phyloP scores from a whole-genome alignment of 1,284 basidiomycete species.

The Macrocystidia cucumis region DNA sequence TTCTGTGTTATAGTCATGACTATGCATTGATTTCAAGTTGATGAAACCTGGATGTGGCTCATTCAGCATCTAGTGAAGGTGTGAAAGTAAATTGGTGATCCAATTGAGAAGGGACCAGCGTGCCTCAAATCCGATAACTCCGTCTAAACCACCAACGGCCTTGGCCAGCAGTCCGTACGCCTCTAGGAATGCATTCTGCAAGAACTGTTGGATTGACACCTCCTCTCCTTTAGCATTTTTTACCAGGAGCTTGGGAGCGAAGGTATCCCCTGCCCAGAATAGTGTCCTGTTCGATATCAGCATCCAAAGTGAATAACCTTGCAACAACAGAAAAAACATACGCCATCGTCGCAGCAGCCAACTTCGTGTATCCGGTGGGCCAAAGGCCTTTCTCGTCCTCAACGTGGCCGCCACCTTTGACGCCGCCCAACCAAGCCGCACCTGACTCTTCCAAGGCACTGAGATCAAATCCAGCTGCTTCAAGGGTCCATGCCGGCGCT shows the following conservation, averaged over 20 bases:
- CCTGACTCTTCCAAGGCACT: constrained; percentile 69
- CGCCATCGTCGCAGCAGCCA: constrained; percentile 86
- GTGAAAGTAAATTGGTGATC: constrained; percentile 1
- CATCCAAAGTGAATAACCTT: constrained; percentile 8
- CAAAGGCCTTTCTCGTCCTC: constrained; percentile 77
- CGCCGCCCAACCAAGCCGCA: constrained; percentile 79
- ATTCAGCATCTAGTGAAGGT: constrained; percentile 70
- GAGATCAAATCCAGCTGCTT: constrained; percentile 75
- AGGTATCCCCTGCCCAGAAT: constrained; percentile 87
- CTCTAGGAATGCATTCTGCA: constrained; percentile 79
- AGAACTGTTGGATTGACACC: constrained; percentile 71
- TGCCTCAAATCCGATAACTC: constrained; percentile 88
- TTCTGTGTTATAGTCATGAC: constrained; percentile 92
- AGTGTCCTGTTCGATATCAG: constrained; percentile 44
- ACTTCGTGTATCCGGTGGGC: constrained; percentile 89
- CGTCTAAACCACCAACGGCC: constrained; percentile 66
- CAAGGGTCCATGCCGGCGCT: constrained; percentile 88
- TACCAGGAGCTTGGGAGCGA: constrained; percentile 68
- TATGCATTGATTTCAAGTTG: constrained; percentile 74
- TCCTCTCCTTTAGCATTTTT: constrained; percentile 37
- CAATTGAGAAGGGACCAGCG: neutral
- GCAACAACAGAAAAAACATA: constrained; percentile 28
- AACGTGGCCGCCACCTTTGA: constrained; percentile 64
- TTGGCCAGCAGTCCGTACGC: constrained; percentile 70
- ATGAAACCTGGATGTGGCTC: constrained; percentile 95